Base-by-base conservation (phyloP, 78 protist species). In the Anaeramoeba flamelloides region DNA sequence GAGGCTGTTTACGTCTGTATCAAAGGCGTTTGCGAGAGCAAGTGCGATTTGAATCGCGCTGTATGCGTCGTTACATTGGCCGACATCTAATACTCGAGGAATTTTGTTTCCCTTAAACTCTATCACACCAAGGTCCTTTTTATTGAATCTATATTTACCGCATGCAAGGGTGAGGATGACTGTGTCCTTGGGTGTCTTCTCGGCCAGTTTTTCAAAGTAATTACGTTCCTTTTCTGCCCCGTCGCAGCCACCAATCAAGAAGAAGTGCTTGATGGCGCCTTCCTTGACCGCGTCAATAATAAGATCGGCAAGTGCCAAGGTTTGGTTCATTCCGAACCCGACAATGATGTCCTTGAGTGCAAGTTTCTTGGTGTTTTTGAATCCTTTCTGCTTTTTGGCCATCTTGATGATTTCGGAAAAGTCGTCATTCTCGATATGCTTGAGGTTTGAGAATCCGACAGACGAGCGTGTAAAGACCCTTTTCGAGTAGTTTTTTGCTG, bases 21-120 rank as follows among this genome's bases (percentile, higher is more conserved):
- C 12, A 40, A 84, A 38, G 34, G 26, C 65, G 34, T 31, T 41
- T 17, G 90, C 87, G 32, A 92, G 86, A 22, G 89, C 91, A 2
- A 80, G 1, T 41, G 91, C 93, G 26, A 91, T 76, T 77, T 84
- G 38, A 69, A 92, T 84, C 41, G 92, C 94, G 8, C 85, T 0
- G 78, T 84, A 91, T 3, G 89, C 0, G 87, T 92, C 95, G 78
- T 92, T 92, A 82, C 95, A 92, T 87, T 92, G 95, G 30, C 95
- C 95, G 39, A 89, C 0, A 78, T 91, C 94, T 65, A 92, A 77
- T 26, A 92, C 40, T 37, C 95, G 84, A 30, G 95, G 95, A 38
- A 92, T 17, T 36, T 41, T 4, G 4, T 32, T 40, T 33, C 89
- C 92, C 37, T 84, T 83, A 36, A 39, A 79, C 40, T 90, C 91